phyloP scores from a whole-genome alignment of 805 yeast genomes.

The Metschnikowia continentalis region DNA sequence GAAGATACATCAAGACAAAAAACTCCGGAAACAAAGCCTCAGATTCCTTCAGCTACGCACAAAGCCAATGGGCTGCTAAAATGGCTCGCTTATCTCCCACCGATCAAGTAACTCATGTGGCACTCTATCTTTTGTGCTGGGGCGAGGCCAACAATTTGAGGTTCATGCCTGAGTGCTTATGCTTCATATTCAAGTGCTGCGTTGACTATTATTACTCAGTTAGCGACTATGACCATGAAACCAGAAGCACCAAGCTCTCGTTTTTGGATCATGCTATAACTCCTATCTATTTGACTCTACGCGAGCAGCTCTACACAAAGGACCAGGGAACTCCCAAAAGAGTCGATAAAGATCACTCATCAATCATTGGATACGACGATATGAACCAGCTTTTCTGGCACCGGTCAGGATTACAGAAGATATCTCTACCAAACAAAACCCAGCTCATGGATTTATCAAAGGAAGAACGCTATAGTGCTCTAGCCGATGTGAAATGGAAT shows the following conservation, averaged over 20 bases:
- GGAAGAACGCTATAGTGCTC: slow-evolving; percentile 49
- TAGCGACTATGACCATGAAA: slow-evolving; percentile 27
- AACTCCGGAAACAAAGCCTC: background rate
- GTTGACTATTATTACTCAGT: slow-evolving; percentile 57
- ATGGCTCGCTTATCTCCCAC: slow-evolving; percentile 48
- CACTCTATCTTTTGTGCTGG: slow-evolving; percentile 75
- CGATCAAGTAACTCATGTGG: slow-evolving; percentile 59
- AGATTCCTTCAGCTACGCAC: slow-evolving; percentile 22
- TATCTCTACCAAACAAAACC: slow-evolving; percentile 42
- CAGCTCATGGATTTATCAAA: slow-evolving; percentile 52
- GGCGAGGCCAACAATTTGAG: slow-evolving; percentile 86
- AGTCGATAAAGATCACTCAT: slow-evolving; percentile 59
- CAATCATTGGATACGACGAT: slow-evolving; percentile 82
- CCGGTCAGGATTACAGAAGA: slow-evolving; percentile 58
- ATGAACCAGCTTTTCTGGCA: slow-evolving; percentile 88
- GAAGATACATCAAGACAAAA: slow-evolving; percentile 16
- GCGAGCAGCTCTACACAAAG: slow-evolving; percentile 49
- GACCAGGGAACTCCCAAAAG: slow-evolving; percentile 42
- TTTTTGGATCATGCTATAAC: slow-evolving; percentile 68
- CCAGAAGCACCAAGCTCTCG: slow-evolving; percentile 14
- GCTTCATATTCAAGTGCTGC: slow-evolving; percentile 81
- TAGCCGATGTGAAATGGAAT: slow-evolving; percentile 61
- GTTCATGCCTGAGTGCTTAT: slow-evolving; percentile 85
- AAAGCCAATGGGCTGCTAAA: slow-evolving; percentile 47
- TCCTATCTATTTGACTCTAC: slow-evolving; percentile 63